A percentile compares a stretch with the other conserved stretches of the same genome.
Evolutionary conservation across 768 basidiomycete genomes (phyloP).

Genomic region (Cantharellus cinnabarinus): DNA sequence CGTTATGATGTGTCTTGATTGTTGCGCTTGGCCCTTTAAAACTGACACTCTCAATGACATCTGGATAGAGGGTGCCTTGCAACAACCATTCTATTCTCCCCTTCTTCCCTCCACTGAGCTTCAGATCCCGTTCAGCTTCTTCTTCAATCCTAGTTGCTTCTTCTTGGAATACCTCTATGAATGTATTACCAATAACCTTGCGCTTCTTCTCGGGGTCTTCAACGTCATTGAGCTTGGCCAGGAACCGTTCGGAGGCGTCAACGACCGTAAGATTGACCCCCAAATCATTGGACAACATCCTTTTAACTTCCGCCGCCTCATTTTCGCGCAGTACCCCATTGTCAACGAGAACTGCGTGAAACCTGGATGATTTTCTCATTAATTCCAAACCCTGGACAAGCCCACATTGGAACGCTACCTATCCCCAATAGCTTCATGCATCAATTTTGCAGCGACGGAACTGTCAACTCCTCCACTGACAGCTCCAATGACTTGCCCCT

Average conservation of each 20-base stretch:
- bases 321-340: conserved; percentile 89
- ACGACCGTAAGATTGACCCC: conserved; percentile 93
- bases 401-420: conserved; percentile 28
- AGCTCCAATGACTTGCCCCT: conserved; percentile 92
- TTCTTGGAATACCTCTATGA: conserved; percentile 93
- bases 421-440: conserved; percentile 99
- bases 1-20: conserved; percentile 99
- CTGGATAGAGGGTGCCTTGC: conserved; percentile 95
- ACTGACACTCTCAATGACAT: conserved; percentile 97
- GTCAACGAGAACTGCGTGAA: conserved; percentile 99
- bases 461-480: conserved; percentile 97
- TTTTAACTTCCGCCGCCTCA: conserved; percentile 76
- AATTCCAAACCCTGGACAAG: not conserved
- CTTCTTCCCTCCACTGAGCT: conserved; percentile 45
- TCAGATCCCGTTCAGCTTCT: conserved; percentile 50
- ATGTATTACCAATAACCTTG: conserved; percentile 97
- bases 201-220: conserved; percentile 95
- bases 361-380: conserved; percentile 27
- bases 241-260: conserved; percentile 86
- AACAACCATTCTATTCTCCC: conserved; percentile 93
- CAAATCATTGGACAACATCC: conserved; percentile 82
- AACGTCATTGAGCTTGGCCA: conserved; percentile 68
- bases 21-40: conserved; percentile 99
- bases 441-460: conserved; percentile 93
- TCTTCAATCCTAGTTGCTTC: conserved; percentile 81